Evolutionary conservation across 192 early-diverging fungal species (phyloP).

Genomic region (Spizellomyces punctatus): DNA sequence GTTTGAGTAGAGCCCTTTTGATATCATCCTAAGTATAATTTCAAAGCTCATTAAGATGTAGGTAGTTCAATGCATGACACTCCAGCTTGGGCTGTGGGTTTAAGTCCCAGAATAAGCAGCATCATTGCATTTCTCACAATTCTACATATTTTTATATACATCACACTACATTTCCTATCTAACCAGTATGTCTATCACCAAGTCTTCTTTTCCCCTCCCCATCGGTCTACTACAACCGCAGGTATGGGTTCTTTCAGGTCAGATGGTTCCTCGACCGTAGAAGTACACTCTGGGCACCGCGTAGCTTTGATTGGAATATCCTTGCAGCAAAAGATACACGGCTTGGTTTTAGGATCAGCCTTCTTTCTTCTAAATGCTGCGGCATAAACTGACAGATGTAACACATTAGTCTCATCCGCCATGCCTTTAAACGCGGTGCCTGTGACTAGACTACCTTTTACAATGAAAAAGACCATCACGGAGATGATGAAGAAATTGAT

Average conservation of each 20-base stretch:
- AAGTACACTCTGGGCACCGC: conserved; percentile 45
- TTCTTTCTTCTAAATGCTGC: conserved; percentile 35
- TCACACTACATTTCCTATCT: no score
- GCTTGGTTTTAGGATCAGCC: conserved; percentile 26
- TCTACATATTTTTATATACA: no score
- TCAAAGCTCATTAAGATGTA: no score
- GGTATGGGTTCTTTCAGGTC: neutral
- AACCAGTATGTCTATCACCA: no score
- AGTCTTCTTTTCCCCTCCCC: no score
- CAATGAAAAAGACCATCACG: conserved; percentile 59
- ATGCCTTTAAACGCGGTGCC: no score
- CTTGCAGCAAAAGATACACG: conserved; percentile 40
- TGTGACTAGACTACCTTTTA: conserved; percentile 44
- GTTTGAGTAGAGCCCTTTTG: no score
- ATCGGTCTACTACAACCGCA: neutral
- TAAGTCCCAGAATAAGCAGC: no score
- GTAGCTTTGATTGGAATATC: conserved; percentile 46
- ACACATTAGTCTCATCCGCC: neutral
- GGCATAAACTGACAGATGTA: conserved; percentile 27
- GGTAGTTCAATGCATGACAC: no score
- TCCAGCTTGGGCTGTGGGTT: no score
- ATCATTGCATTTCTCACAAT: no score
- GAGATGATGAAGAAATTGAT: conserved; percentile 70
- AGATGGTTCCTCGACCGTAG: neutral
- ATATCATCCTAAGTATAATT: no score